Evolutionary conservation across 2,329 filamentous ascomycete species (phyloP), one percentile per base, ranked within the genome.

Genomic region (Arachnopeziza araneosa): DNA sequence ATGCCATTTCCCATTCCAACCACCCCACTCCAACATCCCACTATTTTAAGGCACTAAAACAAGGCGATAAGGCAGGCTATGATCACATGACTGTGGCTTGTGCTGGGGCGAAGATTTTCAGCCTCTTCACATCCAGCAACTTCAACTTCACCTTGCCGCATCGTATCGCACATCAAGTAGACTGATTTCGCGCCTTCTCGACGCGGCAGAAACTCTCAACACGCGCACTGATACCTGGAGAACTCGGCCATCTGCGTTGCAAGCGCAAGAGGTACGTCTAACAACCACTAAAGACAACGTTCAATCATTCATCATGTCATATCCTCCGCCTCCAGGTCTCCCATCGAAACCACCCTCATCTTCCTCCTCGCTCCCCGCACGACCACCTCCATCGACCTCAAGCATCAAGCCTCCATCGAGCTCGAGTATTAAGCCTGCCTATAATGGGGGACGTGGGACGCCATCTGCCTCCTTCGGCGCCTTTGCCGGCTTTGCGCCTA

Each of bases 311-410:
- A 86, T 86, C 83, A 93, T 93, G 90, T 88, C 89, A 77, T 91
- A 91, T 83, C 88, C 89, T 77, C 88, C 87, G 73, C 88, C 89
- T 88, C 88, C 90, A 91, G 89, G 89, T 84, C 78, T 84, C 75
- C 74, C 70, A 63, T 71, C 57, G 68, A 73, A 64, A 73, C 68
- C 75, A 71, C 69, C 77, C 70, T 66, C 74, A 61, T 65, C 75
- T 67, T 69, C 75, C 36, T 82, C 84, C 52, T 90, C 88, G 68
- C 87, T 96, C 49, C 91, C 91, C 66, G 86, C 90, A 64, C 87
- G 89, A 68, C 91, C 90, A 63, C 90, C 90, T 50, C 83, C 85
- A 24, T 51, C 63, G 56, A 52, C 67, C n/a, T 57, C 68, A 9
- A 52, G 55, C 8, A 67, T 67, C 55, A 70, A 70, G 56, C 90